Evolutionary conservation across 495 filamentous ascomycete genomes (phyloP).

Genomic region (Aspergillus kassunensis): DNA sequence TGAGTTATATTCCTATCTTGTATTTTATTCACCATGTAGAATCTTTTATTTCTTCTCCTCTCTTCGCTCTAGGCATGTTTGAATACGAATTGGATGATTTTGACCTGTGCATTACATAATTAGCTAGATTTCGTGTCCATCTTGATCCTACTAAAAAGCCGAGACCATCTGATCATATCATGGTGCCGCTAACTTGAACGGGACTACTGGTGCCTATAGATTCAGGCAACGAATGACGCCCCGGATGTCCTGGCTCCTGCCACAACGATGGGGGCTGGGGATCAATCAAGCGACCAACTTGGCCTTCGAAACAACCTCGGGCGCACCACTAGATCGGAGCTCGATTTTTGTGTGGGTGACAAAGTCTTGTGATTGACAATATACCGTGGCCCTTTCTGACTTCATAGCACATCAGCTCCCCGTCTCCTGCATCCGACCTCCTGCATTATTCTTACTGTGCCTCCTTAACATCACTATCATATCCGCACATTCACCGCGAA

Average conservation of each 20-base stretch:
- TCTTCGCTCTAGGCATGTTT: constrained; percentile 21
- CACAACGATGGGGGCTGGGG: neutral
- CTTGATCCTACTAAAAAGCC: no score
- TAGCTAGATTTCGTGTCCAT: no score
- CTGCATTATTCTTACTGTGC: constrained; percentile 11
- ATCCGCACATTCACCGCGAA: constrained; percentile 17
- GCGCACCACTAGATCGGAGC: constrained; percentile 2
- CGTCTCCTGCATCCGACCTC: constrained; percentile 9
- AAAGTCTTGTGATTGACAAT: constrained; percentile 22
- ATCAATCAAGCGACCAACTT: constrained; percentile 8
- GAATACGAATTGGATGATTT: constrained; percentile 22
- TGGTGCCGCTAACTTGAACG: no score
- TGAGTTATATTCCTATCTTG: constrained; percentile 40
- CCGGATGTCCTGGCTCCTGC: constrained; percentile 3
- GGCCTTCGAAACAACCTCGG: constrained; percentile 16
- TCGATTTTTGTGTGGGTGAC: neutral
- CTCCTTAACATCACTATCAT: constrained; percentile 15
- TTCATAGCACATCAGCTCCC: constrained; percentile 7
- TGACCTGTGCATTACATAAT: no score
- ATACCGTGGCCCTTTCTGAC: constrained; percentile 8
- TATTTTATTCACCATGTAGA: constrained; percentile 45
- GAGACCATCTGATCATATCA: no score
- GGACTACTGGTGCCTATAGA: constrained; percentile 13
- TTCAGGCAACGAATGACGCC: constrained; percentile 16
- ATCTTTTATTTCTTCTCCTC: constrained; percentile 26